Evolutionary conservation across 495 filamentous ascomycete genomes (phyloP).

Genomic region (Chaetomium tenue): DNA sequence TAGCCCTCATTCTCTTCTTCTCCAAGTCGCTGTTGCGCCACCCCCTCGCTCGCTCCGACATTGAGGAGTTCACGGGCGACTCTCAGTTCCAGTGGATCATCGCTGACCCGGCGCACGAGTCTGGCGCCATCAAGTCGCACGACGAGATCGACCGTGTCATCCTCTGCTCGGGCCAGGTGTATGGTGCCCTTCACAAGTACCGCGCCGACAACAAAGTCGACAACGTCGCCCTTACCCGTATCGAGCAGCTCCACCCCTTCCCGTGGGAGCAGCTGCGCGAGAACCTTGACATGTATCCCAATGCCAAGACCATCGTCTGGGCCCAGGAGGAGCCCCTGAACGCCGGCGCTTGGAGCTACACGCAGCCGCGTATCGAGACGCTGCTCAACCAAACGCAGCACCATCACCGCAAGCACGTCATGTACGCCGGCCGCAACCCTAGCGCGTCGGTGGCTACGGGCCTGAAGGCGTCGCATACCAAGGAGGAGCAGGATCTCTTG

Average conservation of each 20-base stretch:
- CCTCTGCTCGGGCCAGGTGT: slow-evolving; percentile 93
- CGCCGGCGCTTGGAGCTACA: slow-evolving; percentile 91
- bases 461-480: slow-evolving; percentile 79
- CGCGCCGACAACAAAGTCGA: slow-evolving; percentile 79
- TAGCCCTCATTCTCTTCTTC: slow-evolving; percentile 95
- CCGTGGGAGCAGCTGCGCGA: slow-evolving; percentile 94
- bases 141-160: slow-evolving; percentile 93
- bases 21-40: slow-evolving; percentile 92
- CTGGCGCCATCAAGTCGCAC: slow-evolving; percentile 65
- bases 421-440: slow-evolving; percentile 91
- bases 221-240: slow-evolving; percentile 86
- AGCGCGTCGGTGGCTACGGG: slow-evolving; percentile 92
- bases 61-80: slow-evolving; percentile 86
- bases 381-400: slow-evolving; percentile 85
- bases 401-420: slow-evolving; percentile 90
- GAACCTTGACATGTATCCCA: slow-evolving; percentile 93
- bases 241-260: slow-evolving; percentile 98
- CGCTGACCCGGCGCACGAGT: slow-evolving; percentile 75
- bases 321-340: slow-evolving; percentile 96
- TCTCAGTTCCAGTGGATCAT: slow-evolving; percentile 97
- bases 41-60: slow-evolving; percentile 79
- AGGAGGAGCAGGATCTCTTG: slow-evolving; percentile 91
- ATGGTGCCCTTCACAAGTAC: slow-evolving; percentile 84
- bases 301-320: slow-evolving; percentile 95
- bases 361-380: slow-evolving; percentile 93